phyloP scores from a whole-genome alignment of 2,329 filamentous ascomycete genomes.

The Xylariales sp. region DNA sequence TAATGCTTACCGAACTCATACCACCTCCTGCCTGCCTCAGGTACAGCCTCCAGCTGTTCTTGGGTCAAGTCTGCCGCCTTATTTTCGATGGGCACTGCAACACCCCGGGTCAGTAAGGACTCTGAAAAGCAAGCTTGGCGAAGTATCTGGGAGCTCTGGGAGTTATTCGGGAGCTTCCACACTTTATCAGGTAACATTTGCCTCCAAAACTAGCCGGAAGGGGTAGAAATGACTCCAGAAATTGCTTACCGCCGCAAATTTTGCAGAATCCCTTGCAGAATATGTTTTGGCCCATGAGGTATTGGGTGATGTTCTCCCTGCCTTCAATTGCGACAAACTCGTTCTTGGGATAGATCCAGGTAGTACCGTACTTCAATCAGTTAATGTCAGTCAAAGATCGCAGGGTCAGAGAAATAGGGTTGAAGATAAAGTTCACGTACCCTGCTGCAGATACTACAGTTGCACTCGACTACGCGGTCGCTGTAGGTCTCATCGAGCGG shows the following conservation, averaged over 20 bases:
- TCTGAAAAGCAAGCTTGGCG: too few relatives aligned
- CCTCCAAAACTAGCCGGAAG: too few relatives aligned
- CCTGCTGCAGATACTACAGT: constrained; percentile 46
- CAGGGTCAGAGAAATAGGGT: not conserved
- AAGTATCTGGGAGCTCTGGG: too few relatives aligned
- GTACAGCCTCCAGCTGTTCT: constrained; percentile 30
- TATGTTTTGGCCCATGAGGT: constrained; percentile 29
- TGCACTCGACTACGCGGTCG: constrained; percentile 34
- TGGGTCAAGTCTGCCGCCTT: constrained; percentile 23
- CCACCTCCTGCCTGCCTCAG: constrained; percentile 19
- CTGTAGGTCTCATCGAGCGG: constrained; percentile 34
- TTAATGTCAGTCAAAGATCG: not conserved
- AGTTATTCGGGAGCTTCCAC: too few relatives aligned
- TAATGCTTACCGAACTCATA: constrained; percentile 8
- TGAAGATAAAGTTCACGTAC: constrained; percentile 18
- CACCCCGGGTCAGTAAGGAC: too few relatives aligned
- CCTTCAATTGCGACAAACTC: constrained; percentile 37
- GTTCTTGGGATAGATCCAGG: constrained; percentile 39
- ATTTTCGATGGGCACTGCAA: constrained; percentile 36
- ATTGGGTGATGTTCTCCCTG: constrained; percentile 33
- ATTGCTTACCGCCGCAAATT: too few relatives aligned
- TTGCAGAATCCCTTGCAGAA: constrained; percentile 43
- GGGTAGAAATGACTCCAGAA: too few relatives aligned
- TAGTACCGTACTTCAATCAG: constrained; percentile 31
- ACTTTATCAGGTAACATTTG: too few relatives aligned